Evolutionary conservation across 2,329 filamentous ascomycete species (phyloP), one percentile per base, ranked within the genome.

Genomic region (Diaporthe citrichinensis): DNA sequence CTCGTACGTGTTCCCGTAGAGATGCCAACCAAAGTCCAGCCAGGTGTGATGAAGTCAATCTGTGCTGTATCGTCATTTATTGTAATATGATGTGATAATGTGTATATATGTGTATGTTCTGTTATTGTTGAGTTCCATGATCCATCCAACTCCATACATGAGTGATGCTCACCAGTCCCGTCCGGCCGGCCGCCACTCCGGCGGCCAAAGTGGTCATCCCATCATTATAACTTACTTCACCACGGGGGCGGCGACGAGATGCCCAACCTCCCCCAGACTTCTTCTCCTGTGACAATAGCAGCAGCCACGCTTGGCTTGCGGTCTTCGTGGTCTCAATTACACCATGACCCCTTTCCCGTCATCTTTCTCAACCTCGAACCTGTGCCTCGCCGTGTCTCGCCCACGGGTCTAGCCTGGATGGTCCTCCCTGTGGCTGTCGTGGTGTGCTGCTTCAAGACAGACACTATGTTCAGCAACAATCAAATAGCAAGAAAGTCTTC

Each of bases 131-230:
- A 65, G 4, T 41, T 20, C 39, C 39, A 46, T 65, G 59, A 46
- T 46, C 25, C 59, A 44, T 34, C 41, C 61, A 31, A 49, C 61
- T 67, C 28, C 41, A 62, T 62, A 25, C 59, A 44, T 31, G 31
- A 61, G 20, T 61, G 23, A 39, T 61, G 23, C 20, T 25, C 34
- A 7, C n/a, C n/a, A n/a, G 5, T 34, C 4, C 34, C 23, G 23
- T 15, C 34, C 59, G 10, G 12, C 31, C 8, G 1, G 15, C 17
- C 12, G 12, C 36, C 36, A 3, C 10, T n/a, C 17, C 9, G 25
- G 23, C 10, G 10, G 25, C 57, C 23, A 39, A 25, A 25, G 12
- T 14, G n/a, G 17, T 49, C 41, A 65, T 67, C 25, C 61, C 41
- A 23, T 49, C 28, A 17, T 65, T 34, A 65, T 3, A 65, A 65